Evolutionary conservation across 2,329 filamentous ascomycete species (phyloP), one percentile per base, ranked within the genome.

Genomic region (Cercospora nicotianae): DNA sequence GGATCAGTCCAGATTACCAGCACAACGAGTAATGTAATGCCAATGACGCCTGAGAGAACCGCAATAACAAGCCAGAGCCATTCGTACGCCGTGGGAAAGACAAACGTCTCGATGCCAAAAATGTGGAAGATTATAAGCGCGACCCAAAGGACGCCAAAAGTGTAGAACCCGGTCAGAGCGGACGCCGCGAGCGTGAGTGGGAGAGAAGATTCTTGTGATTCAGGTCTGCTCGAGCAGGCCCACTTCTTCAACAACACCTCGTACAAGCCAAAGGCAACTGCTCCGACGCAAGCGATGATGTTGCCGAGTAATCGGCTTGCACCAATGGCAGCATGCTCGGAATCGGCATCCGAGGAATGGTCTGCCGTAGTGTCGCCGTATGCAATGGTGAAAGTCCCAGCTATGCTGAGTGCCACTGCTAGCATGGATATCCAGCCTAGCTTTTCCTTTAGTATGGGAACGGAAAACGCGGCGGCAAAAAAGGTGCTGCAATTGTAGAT

Each of bases 401-500:
- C 64, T 42, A 77, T 74, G 9, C 76, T 76, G n/a, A 78, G 67
- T 1, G 69, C 75, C 3, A 78, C 75, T 51, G 76, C 76, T 10
- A 70, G 30, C 45, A 77, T 72, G 33, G 69, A 71, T 10, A 72
- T 66, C 68, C 70, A 69, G 51, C 75, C 73, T 2, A 78, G 69
- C 42, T 69, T 72, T 60, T 78, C 75, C 28, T 72, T 73, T 18
- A 78, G 67, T 3, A 78, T 63, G 2, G 76, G 76, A 0, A 77
- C 72, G 48, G 69, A 72, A 69, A 78, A 78, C 0, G 72, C 74
- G 5, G 76, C 76, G 12, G 76, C 76, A 63, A 78, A 78, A 70
- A 78, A 77, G 1, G 75, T 77, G n/a, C 74, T 71, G 67, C 72
- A 75, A 63, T 78, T 78, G 74, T 77, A 77, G 65, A 78, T 78